Evolutionary conservation across 805 yeast genomes (phyloP).

Genomic region (Ogataea haglerorum): DNA sequence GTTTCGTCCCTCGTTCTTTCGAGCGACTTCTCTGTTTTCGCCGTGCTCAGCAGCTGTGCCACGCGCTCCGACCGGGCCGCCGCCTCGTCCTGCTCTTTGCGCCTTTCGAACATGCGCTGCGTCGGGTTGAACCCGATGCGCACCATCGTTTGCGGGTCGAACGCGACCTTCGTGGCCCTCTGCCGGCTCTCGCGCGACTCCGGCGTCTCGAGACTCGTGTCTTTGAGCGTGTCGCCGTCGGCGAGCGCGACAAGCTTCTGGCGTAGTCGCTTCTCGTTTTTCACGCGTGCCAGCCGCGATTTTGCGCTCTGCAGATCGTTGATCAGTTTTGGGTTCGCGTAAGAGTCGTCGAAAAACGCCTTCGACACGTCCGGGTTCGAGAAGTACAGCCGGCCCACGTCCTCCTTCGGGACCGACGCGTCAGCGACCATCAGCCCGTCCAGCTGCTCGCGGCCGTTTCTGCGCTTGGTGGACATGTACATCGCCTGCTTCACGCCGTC

Average conservation of each 20-base stretch:
- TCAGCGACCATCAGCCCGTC: conserved; percentile 27
- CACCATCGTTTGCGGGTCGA: conserved; percentile 20
- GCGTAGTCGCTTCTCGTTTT: conserved; percentile 31
- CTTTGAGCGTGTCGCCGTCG: conserved; percentile 23
- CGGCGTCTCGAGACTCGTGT: conserved; percentile 18
- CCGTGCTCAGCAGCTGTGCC: conserved; percentile 7
- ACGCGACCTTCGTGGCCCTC: conserved; percentile 28
- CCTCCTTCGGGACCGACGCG: conserved; percentile 24
- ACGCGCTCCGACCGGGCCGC: conserved; percentile 8
- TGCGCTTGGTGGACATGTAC: conserved; percentile 27
- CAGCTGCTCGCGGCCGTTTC: conserved; percentile 27
- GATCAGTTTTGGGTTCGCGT: conserved; percentile 45
- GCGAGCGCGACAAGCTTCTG: conserved; percentile 30
- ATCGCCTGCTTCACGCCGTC: conserved; percentile 42
- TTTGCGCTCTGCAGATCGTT: conserved; percentile 37
- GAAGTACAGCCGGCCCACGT: conserved; percentile 33
- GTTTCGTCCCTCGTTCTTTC: conserved; percentile 17
- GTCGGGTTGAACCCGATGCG: conserved; percentile 33
- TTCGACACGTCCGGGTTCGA: conserved; percentile 40
- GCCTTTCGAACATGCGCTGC: conserved; percentile 18
- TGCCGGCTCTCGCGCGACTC: conserved; percentile 20
- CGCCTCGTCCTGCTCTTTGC: background rate
- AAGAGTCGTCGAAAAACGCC: conserved; percentile 51
- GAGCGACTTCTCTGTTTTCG: conserved; percentile 15
- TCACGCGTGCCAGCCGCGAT: conserved; percentile 37